Base-by-base conservation (phyloP, 2,329 filamentous ascomycete genomes). In the Colletotrichum coccodes region DNA sequence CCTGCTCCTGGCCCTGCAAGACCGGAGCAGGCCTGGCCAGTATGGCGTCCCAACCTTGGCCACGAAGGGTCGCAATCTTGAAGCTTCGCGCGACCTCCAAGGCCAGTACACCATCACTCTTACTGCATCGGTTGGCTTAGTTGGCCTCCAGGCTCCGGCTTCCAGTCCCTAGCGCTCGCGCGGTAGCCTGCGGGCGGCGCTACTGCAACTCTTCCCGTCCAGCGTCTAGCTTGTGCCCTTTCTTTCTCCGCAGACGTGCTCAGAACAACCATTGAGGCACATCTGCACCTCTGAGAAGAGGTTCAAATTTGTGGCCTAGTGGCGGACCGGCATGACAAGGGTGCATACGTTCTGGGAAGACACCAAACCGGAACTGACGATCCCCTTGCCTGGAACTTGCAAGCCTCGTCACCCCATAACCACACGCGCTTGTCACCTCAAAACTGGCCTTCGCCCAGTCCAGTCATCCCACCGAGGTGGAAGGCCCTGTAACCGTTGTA, bases 341-440 rank as follows among this genome's bases (percentile, higher is more conserved):
- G 40, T 23, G 18, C 26, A 16, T 26, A 64, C 60, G 47, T 52
- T 65, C 50, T 47, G 34, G 49, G 65, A 56, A 56, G n/a, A 56
- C 18, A 21, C 54, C 61, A 60, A 26, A 44, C 54, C 62, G 34
- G 28, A 57, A 60, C 49, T 36, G 54, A 42, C n/a, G 8, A 50
- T 49, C 26, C 60, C 57, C 47, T n/a, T 7, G 18, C 65, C 34
- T 58, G 65, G n/a, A n/a, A n/a, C 47, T 53, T 53, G 26, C 53
- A 38, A 65, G 38, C 34, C 47, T 53, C 61, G 23, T 26, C 40
- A 34, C 16, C 49, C 32, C 23, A n/a, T n/a, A n/a, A n/a, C n/a
- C n/a, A 60, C 64, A 68, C 46, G 60, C 64, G 64, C 64, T 21
- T 36, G 26, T 50, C 42, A 28, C 38, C 53, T 32, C 23, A 40